A percentile compares a stretch with the other conserved stretches of the same genome.
Conservation (phyloP, 192 early-diverging fungal species). For the Lobosporangium transversale region DNA sequence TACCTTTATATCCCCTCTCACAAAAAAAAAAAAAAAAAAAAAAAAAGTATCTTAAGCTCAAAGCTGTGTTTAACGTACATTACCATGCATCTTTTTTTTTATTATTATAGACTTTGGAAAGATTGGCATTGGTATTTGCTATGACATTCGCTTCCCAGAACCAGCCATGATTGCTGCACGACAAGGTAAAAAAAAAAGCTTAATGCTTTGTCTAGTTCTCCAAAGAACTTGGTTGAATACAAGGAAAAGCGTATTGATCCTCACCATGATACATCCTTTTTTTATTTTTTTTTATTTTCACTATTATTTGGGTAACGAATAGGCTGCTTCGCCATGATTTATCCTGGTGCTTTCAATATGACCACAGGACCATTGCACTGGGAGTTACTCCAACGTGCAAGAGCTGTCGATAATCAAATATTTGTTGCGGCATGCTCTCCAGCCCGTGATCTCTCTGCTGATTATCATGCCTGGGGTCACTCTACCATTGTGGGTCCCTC, state of each 20-base stretch:
- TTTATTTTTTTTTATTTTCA: not conserved
- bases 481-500: conserved; percentile 88
- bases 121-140: conserved; percentile 95
- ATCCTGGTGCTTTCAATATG: conserved; percentile 96
- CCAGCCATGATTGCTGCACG: conserved; percentile 93
- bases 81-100: not conserved
- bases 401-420: conserved; percentile 95
- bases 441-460: conserved; percentile 77
- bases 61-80: not conserved
- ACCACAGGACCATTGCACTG: conserved; percentile 96
- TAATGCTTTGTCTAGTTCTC: not conserved
- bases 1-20: too few relatives aligned
- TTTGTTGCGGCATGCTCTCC: conserved; percentile 97
- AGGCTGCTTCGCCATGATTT: conserved; percentile 93
- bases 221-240: not conserved
- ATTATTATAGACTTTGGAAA: conserved; percentile 71
- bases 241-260: too few relatives aligned
- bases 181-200: conserved; percentile 66
- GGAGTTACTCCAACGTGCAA: conserved; percentile 72
- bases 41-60: too few relatives aligned
- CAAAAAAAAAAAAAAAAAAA: too few relatives aligned
- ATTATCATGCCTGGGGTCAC: conserved; percentile 95
- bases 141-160: conserved; percentile 97
- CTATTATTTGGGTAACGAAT: not conserved
- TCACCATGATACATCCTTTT: not conserved